A percentile compares a stretch with the other conserved stretches of the same genome.
phyloP scores from a whole-genome alignment of 768 basidiomycete genomes.

The Kwoniella mangroviensis region DNA sequence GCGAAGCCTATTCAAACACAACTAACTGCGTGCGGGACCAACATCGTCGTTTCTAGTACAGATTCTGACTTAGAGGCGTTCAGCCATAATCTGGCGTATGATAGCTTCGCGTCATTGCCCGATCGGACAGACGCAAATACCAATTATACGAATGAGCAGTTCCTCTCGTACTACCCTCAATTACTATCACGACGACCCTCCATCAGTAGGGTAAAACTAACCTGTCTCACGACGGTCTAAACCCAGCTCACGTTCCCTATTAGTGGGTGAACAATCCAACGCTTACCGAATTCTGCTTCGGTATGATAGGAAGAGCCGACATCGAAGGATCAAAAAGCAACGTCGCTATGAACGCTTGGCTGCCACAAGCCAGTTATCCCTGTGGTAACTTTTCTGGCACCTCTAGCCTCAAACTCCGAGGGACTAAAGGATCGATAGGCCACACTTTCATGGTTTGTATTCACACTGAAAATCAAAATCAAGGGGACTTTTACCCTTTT shows the following conservation, averaged over 20 bases:
- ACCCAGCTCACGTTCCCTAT: constrained; percentile 74
- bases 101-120: constrained; percentile 79
- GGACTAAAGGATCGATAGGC: constrained; percentile 83
- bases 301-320: constrained; percentile 81
- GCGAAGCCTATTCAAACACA: constrained; percentile 71
- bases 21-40: constrained; percentile 69
- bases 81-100: constrained; percentile 83
- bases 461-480: constrained; percentile 81
- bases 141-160: constrained; percentile 81
- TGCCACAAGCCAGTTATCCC: constrained; percentile 80
- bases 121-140: constrained; percentile 77
- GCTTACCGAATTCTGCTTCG: constrained; percentile 78
- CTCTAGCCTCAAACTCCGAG: constrained; percentile 78
- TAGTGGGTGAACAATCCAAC: constrained; percentile 79
- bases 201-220: constrained; percentile 84
- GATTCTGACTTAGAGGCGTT: constrained; percentile 83
- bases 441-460: constrained; percentile 81
- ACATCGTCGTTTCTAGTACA: constrained; percentile 75
- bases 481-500: constrained; percentile 80
- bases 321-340: constrained; percentile 82
- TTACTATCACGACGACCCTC: constrained; percentile 73
- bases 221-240: constrained; percentile 64
- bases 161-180: constrained; percentile 81
- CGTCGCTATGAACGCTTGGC: constrained; percentile 80
- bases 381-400: constrained; percentile 79